Base-by-base conservation (phyloP, 352 stramenopile genomes). In the Globisporangium spinosum region DNA sequence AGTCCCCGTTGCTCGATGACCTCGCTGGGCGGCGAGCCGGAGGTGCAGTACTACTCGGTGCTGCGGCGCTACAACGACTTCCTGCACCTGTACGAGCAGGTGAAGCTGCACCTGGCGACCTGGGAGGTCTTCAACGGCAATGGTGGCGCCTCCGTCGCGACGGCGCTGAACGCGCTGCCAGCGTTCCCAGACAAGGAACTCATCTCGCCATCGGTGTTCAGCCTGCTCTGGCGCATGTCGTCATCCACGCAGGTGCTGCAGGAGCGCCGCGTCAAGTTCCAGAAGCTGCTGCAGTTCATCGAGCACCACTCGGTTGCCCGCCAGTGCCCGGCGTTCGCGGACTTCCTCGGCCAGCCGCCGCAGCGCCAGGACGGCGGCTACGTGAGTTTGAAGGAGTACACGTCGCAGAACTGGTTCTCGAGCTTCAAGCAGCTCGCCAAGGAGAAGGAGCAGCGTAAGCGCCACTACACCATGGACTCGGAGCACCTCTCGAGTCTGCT, bases 351-450 rank as follows among this genome's bases (percentile, higher is more conserved):
- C 10, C 73, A 77, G 43, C 79, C 83, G 13, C 83, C 83, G 55
- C 83, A 91, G 62, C 73, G 68, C 43, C 77, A 76, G 58, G 70
- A 80, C 27, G 83, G 83, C 45, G 83, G 83, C 47, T 91, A 91
- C 64, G 79, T 89, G 65, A 91, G 81, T 40, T 67, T 91, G n/a
- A 91, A 91, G 61, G 74, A 83, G 64, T 91, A 91, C 71, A 81
- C 77, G 45, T 84, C 83, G 9, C 83, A 78, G 57, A 74, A 89
- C 65, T 91, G 81, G 79, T 69, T 90, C 34, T 77, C 78, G 47
- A 79, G 75, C 13, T 70, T 91, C 62, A 77, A 88, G 59, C 81
- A 87, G 69, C 77, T 89, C 60, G 78, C 77, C 5, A 79, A 79
- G 65, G 67, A 81, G 9, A 69, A 73, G 49, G 63, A 79, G 45